Conservation (phyloP, 2,329 filamentous ascomycete species). For the Cladosporium halotolerans region DNA sequence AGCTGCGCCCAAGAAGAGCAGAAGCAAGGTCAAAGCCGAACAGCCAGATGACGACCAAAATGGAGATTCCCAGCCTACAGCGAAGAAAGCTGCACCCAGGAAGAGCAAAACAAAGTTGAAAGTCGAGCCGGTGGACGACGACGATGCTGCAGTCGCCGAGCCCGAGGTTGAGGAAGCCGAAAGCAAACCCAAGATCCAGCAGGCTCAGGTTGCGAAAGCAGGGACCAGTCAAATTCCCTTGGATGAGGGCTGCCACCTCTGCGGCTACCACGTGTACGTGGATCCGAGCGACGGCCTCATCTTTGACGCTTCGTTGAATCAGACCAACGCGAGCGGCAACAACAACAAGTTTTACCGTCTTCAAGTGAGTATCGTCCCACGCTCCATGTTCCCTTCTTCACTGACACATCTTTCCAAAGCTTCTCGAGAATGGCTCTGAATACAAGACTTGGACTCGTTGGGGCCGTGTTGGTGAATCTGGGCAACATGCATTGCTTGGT, state of each 20-base stretch:
- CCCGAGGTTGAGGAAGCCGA: background rate
- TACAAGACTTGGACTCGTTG: conserved; percentile 64
- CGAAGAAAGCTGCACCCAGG: conserved; percentile 11
- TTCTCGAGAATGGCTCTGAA: background rate
- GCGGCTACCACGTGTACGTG: conserved; percentile 53
- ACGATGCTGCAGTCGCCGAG: conserved; percentile 7
- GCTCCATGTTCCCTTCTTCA: background rate
- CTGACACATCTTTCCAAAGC: background rate
- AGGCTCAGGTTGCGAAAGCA: conserved; percentile 40
- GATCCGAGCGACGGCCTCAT: conserved; percentile 57
- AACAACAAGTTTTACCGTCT: conserved; percentile 80
- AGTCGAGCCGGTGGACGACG: conserved; percentile 4
- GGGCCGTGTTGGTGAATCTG: conserved; percentile 63
- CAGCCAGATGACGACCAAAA: background rate
- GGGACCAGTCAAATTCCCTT: conserved; percentile 42
- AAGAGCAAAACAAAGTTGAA: conserved; percentile 12
- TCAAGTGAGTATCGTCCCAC: conserved; percentile 44
- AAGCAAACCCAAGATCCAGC: conserved; percentile 32
- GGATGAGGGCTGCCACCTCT: conserved; percentile 38
- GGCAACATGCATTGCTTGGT: conserved; percentile 40
- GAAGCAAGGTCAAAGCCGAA: conserved; percentile 5
- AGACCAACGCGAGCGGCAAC: conserved; percentile 64
- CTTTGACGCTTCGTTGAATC: conserved; percentile 73
- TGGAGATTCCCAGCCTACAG: conserved; percentile 11
- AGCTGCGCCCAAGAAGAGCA: conserved; percentile 4